Evolutionary conservation across 2,329 filamentous ascomycete genomes (phyloP), one percentile per base, ranked within the genome.

Genomic region (Fusarium protoensiforme): DNA sequence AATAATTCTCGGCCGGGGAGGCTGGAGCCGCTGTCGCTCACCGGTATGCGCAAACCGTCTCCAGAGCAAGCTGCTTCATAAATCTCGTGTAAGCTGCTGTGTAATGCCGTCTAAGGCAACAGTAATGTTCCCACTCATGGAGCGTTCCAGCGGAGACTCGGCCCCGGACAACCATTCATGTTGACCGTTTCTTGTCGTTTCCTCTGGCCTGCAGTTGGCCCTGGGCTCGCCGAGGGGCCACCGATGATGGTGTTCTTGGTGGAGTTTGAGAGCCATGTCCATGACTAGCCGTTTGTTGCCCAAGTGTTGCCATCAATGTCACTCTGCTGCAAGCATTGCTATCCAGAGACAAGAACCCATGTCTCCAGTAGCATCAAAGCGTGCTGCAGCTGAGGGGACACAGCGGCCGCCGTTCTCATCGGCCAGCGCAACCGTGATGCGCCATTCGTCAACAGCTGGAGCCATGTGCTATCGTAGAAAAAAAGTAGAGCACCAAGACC

Each of bases 191-290:
- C 43, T 9, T 53, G 41, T 39, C 58, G 20, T 31, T 48, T 58
- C 60, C 41, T 64, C 64, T 27, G 36, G 46, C 27, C 27, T 56
- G 35, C 24, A 64, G 59, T 18, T 56, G 51, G 51, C 24, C 20
- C 31, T 36, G 31, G 29, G 72, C 57, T 64, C 43, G 72, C 72
- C 72, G 72, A 68, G 69, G 43, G 66, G 67, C 41, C 68, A 38
- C 72, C 71, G 72, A 66, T 72, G 59, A 69, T 67, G 68, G 72
- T 74, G 72, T 65, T 74, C 41, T 36, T 69, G 62, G 72, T 74
- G 72, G 72, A 74, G 72, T 69, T 59, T n/a, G 48, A 64, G 48
- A 72, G 68, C 64, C 61, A 65, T 68, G 38, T 27, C 57, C 67
- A 69, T 59, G 48, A 43, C 67, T 64, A 69, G 56, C 61, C 51